Percentiles rank a stretch among this genome's conserved stretches.
Conservation (phyloP, 108 stramenopile species). For the Fragilaria radians region DNA sequence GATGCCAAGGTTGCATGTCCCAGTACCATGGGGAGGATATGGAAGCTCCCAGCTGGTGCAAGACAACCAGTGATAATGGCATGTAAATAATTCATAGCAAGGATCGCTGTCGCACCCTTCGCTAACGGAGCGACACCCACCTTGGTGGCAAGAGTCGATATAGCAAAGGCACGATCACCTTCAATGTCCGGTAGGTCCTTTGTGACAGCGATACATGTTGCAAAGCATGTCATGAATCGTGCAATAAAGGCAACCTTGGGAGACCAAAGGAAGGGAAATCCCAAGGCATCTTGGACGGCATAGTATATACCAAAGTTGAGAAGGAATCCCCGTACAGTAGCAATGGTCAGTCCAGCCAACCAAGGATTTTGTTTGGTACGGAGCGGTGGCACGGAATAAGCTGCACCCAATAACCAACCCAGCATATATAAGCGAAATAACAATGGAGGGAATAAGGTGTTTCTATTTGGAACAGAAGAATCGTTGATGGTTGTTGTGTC, state of each 20-base stretch:
- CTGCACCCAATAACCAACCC: conserved; percentile 78
- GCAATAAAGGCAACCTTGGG: conserved; percentile 91
- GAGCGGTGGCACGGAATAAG: conserved; percentile 93
- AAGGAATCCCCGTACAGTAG: conserved; percentile 91
- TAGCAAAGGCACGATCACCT: conserved; percentile 86
- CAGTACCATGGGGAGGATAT: conserved; percentile 81
- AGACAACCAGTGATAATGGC: conserved; percentile 74
- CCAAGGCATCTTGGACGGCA: conserved; percentile 92
- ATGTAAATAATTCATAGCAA: conserved; percentile 83
- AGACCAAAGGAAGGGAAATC: conserved; percentile 81
- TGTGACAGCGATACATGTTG: conserved; percentile 90
- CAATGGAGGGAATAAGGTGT: conserved; percentile 69
- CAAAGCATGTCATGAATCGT: conserved; percentile 94
- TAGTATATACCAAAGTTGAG: conserved; percentile 97
- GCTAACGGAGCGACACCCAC: conserved; percentile 82
- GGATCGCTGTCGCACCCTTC: conserved; percentile 66
- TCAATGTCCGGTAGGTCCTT: conserved; percentile 95
- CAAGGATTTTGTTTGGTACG: conserved; percentile 88
- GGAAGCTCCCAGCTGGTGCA: conserved; percentile 62
- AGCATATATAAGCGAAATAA: conserved; percentile 86
- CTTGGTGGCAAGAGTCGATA: conserved; percentile 86
- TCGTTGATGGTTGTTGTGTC: neutral
- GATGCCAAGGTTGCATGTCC: conserved; percentile 71
- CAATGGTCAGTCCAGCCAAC: conserved; percentile 89
- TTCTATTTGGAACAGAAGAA: conserved; percentile 26